Conservation (phyloP, 176 grass and related monocot species). For the Coix lacrymajobi region DNA sequence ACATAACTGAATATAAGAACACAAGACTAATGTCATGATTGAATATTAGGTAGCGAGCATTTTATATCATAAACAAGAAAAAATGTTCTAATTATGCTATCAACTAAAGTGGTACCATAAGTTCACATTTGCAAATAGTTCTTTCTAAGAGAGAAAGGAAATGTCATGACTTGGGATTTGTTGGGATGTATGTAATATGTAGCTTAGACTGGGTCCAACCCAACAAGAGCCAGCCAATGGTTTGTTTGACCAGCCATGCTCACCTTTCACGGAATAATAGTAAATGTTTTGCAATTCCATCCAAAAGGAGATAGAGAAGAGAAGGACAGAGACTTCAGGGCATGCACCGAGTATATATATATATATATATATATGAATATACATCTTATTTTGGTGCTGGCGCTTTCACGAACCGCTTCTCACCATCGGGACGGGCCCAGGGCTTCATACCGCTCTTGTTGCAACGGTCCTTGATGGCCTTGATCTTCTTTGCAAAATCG, state of each 20-base stretch:
- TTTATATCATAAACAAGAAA: not conserved
- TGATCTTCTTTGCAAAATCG: too few relatives aligned
- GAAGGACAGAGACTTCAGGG: not conserved
- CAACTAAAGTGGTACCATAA: not conserved
- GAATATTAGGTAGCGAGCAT: not conserved
- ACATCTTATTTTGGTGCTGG: too few relatives aligned
- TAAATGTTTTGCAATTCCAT: not conserved
- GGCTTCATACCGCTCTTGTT: too few relatives aligned
- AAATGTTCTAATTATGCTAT: not conserved
- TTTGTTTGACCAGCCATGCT: constrained; percentile 31
- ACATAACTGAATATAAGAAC: too few relatives aligned
- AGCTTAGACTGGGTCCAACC: constrained; percentile 15
- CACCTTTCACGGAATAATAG: not conserved
- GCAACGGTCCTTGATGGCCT: too few relatives aligned
- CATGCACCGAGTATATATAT: not conserved
- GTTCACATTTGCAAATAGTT: not conserved
- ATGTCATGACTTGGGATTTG: not conserved
- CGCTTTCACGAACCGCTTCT: too few relatives aligned
- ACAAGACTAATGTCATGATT: too few relatives aligned
- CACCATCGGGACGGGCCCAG: too few relatives aligned
- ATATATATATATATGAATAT: too few relatives aligned
- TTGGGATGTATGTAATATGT: not conserved
- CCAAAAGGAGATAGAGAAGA: not conserved
- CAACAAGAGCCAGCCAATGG: not conserved
- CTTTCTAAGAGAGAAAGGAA: not conserved